Percentiles rank a stretch among this genome's conserved stretches.
These are phyloP conservation scores for Chytriomyces hyalinus DNA, from an alignment of 192 early-diverging fungal species.

Conservation along the genomic window DNA sequence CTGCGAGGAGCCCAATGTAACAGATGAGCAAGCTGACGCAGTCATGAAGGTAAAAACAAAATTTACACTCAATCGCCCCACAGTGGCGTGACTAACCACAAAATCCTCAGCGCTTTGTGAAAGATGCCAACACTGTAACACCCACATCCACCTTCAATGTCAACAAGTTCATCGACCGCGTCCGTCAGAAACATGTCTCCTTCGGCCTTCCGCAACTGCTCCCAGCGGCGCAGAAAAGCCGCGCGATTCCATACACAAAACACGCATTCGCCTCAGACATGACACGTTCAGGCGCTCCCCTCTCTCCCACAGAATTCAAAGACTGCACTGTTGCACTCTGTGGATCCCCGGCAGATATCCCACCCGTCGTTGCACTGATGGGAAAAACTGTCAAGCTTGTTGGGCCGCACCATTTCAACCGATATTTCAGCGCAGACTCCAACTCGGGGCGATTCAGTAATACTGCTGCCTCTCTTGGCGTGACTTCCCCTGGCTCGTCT, in stretches of 20 bases:
- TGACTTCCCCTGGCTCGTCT: too few relatives aligned
- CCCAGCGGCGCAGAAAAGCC: not conserved
- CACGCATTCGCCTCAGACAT: not conserved
- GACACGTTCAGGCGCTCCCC: not conserved
- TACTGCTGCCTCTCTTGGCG: too few relatives aligned
- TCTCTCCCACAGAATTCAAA: not conserved
- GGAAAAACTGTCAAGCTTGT: not conserved
- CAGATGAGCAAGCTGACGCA: not conserved
- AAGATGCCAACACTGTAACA: not conserved
- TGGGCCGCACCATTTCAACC: not conserved
- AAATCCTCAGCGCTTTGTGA: constrained; percentile 3
- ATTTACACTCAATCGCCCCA: not conserved
- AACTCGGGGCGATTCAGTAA: too few relatives aligned
- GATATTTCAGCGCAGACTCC: not conserved
- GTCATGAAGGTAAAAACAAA: constrained; percentile 1
- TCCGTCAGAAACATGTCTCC: not conserved
- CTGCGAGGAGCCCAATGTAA: not conserved
- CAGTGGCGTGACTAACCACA: not conserved
- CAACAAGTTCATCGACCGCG: not conserved
- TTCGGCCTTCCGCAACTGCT: not conserved
- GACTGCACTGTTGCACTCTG: not conserved
- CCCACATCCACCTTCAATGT: not conserved
- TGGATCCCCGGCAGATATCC: not conserved
- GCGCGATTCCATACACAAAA: not conserved
- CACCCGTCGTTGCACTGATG: not conserved